These are phyloP conservation scores for Theileria sp. DNA, from an alignment of 169 alveolate species.

Conservation along the genomic window DNA sequence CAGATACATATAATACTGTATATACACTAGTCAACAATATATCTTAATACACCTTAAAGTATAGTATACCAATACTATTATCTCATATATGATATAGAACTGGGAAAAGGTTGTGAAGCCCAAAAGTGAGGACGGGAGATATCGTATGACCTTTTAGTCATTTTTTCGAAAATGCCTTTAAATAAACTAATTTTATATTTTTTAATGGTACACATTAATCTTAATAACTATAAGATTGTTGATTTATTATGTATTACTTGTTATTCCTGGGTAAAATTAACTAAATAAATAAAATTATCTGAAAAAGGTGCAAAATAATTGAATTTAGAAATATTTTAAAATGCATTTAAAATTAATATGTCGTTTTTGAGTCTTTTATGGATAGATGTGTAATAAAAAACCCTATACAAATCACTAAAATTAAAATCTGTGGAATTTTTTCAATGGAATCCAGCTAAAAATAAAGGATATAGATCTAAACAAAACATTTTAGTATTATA, in stretches of 20 bases:
- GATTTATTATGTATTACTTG: neutral
- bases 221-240: neutral
- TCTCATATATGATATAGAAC: slow-evolving; percentile 51
- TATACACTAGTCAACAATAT: neutral
- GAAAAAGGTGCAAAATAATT: slow-evolving; percentile 15
- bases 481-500: neutral
- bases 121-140: slow-evolving; percentile 78
- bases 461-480: neutral
- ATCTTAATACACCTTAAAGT: neutral
- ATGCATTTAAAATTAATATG: slow-evolving; percentile 13
- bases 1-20: too few species aligned
- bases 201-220: neutral
- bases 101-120: slow-evolving; percentile 86
- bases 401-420: slow-evolving; percentile 5
- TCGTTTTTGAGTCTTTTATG: neutral
- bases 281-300: slow-evolving; percentile 30
- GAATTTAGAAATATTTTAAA: slow-evolving; percentile 34
- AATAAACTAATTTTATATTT: slow-evolving; percentile 15
- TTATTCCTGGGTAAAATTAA: neutral
- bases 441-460: neutral
- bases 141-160: slow-evolving; percentile 75
- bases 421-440: neutral
- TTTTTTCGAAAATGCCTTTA: slow-evolving; percentile 12
- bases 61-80: neutral
- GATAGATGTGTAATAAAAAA: neutral